Conservation (phyloP, 2,329 filamentous ascomycete species). For the Helminthosporium solani region DNA sequence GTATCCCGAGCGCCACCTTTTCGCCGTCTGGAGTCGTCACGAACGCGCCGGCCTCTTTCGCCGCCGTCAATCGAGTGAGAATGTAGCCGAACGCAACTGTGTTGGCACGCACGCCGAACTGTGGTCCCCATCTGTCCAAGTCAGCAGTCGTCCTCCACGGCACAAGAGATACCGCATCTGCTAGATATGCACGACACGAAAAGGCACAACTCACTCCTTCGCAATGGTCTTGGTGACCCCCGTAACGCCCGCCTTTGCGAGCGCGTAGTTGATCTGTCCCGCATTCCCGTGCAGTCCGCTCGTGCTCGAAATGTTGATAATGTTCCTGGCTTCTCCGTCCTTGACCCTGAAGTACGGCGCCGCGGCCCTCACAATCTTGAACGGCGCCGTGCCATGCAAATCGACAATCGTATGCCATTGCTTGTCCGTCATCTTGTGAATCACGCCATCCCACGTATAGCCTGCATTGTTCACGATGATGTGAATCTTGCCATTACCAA, state of each 20-base stretch:
- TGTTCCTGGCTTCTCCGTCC: conserved; percentile 73
- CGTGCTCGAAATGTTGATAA: conserved; percentile 83
- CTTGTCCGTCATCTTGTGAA: conserved; percentile 89
- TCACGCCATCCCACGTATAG: conserved; percentile 90
- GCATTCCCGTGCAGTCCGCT: conserved; percentile 83
- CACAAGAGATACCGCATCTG: too few species aligned
- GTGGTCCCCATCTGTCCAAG: conserved; percentile 66
- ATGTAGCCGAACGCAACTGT: conserved; percentile 84
- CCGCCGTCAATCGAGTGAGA: conserved; percentile 74
- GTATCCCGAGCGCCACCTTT: conserved; percentile 47
- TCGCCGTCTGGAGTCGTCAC: conserved; percentile 72
- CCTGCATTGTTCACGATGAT: conserved; percentile 91
- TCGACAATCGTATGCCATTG: conserved; percentile 88
- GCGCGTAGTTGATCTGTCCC: conserved; percentile 85
- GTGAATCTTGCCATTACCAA: conserved; percentile 84
- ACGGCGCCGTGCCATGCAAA: conserved; percentile 81
- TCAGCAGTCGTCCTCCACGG: conserved; percentile 4
- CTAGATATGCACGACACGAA: too few species aligned
- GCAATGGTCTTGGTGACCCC: conserved; percentile 87
- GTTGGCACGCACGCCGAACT: conserved; percentile 79
- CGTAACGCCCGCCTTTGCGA: conserved; percentile 80
- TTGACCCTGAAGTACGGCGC: conserved; percentile 86
- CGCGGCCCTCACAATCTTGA: conserved; percentile 75
- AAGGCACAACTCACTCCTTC: conserved; percentile 59
- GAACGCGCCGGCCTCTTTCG: conserved; percentile 82